phyloP scores from a whole-genome alignment of 2,329 filamentous ascomycete genomes.

The Metarhizium brunneum region DNA sequence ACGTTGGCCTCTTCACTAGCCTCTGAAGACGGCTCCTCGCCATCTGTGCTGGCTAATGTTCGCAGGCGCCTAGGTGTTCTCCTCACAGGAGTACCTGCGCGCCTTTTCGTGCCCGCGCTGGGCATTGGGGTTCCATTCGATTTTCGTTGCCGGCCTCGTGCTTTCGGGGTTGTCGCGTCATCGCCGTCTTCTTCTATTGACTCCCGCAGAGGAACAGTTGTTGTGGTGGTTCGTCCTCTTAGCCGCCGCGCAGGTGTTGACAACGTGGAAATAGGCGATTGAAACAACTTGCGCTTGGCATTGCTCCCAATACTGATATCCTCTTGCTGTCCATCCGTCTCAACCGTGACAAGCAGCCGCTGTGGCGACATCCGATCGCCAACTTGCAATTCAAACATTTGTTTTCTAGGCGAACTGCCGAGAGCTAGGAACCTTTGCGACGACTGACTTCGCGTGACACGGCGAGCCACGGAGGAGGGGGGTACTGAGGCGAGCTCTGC shows the following conservation, averaged over 20 bases:
- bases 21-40: constrained; percentile 15
- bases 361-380: constrained; percentile 41
- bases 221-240: constrained; percentile 34
- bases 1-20: constrained; percentile 8
- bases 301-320: constrained; percentile 19
- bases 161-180: constrained; percentile 28
- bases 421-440: constrained; percentile 29
- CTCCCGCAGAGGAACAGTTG: constrained; percentile 41
- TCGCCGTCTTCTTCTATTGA: constrained; percentile 21
- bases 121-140: constrained; percentile 44
- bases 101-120: constrained; percentile 31
- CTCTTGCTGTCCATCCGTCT: constrained; percentile 16
- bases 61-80: constrained; percentile 26
- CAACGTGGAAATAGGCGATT: constrained; percentile 31
- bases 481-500: constrained; percentile 19
- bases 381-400: constrained; percentile 47
- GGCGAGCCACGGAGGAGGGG: constrained; percentile 28
- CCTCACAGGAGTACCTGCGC: constrained; percentile 34
- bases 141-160: constrained; percentile 37
- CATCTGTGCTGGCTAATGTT: constrained; percentile 17
- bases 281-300: constrained; percentile 33
- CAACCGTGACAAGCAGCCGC: constrained; percentile 45
- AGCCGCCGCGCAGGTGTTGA: constrained; percentile 18
- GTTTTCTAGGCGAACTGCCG: constrained; percentile 41
- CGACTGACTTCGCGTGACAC: constrained; percentile 35